Percentiles rank a stretch among this genome's conserved stretches.
These are phyloP conservation scores for Hortaea werneckii DNA, from an alignment of 2,329 filamentous ascomycete species.

Conservation along the genomic window DNA sequence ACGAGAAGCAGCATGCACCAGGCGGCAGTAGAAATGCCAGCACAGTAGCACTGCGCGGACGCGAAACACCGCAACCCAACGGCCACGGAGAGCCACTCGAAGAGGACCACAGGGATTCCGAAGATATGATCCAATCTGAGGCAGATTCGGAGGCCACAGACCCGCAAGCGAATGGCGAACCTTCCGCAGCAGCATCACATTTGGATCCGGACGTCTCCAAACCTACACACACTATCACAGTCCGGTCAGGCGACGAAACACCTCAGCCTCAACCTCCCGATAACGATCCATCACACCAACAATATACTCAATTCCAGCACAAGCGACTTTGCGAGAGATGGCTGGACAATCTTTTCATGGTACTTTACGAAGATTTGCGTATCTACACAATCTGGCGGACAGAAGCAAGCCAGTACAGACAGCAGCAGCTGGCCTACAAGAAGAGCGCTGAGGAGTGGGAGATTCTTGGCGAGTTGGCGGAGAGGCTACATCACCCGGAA, in stretches of 20 bases:
- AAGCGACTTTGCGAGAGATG: conserved; percentile 95
- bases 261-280: conserved; percentile 23
- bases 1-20: conserved; percentile 58
- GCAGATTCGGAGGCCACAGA: conserved; percentile 1
- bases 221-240: conserved; percentile 24
- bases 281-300: conserved; percentile 52
- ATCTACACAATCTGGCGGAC: conserved; percentile 99
- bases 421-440: conserved; percentile 89
- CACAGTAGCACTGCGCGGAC: conserved; percentile 65
- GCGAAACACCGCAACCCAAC: conserved; percentile 44
- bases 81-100: conserved; percentile 30
- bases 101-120: conserved; percentile 25
- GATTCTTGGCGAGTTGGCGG: conserved; percentile 84
- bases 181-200: conserved; percentile 19
- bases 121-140: conserved; percentile 16
- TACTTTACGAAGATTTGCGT: conserved; percentile 91
- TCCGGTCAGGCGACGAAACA: conserved; percentile 21
- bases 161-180: conserved; percentile 14
- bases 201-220: conserved; percentile 27
- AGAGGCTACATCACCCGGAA: conserved; percentile 81
- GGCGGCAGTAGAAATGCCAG: conserved; percentile 60
- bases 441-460: conserved; percentile 98
- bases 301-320: conserved; percentile 87
- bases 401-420: conserved; percentile 89
- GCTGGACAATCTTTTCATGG: conserved; percentile 99